These are phyloP conservation scores for Oryza brachyantha DNA, from an alignment of 176 grass and related monocot genomes.

Conservation along the genomic window DNA sequence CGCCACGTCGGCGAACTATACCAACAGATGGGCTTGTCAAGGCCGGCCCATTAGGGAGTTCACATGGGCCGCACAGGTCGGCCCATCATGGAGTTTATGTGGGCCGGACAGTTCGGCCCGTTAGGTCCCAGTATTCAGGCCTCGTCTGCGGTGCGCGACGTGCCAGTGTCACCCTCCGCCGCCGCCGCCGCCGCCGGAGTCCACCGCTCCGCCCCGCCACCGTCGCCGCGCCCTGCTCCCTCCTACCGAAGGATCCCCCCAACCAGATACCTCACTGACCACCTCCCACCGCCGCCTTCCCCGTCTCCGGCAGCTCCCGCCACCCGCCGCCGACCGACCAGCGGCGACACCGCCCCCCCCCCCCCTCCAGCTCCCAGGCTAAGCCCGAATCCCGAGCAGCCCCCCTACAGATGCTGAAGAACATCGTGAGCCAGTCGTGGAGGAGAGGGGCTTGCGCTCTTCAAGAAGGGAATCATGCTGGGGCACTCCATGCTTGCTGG, in stretches of 20 bases:
- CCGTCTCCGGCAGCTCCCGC: background rate
- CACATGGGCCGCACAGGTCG: too few relatives aligned
- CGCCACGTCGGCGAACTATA: background rate
- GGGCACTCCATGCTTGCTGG: constrained; percentile 31
- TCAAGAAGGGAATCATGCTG: background rate
- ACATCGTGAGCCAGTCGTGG: constrained; percentile 43
- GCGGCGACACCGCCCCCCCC: too few relatives aligned
- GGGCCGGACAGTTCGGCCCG: background rate
- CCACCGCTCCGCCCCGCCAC: too few relatives aligned
- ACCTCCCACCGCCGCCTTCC: too few relatives aligned
- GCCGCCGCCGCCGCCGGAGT: too few relatives aligned
- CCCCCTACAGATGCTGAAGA: constrained; percentile 40
- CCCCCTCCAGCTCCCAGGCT: too few relatives aligned
- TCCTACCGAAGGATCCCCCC: too few relatives aligned
- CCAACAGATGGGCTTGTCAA: background rate
- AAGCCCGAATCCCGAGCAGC: background rate
- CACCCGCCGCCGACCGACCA: background rate
- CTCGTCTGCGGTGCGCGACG: background rate
- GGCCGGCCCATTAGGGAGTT: background rate
- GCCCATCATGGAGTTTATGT: too few relatives aligned
- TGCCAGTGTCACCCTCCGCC: background rate
- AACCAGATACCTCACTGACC: too few relatives aligned
- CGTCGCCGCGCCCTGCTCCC: background rate
- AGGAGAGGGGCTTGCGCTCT: constrained; percentile 32
- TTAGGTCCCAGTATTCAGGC: too few relatives aligned